These are phyloP conservation scores for Fraxinus ornus DNA, from an alignment of 305 asterid genomes.

Conservation along the genomic window DNA sequence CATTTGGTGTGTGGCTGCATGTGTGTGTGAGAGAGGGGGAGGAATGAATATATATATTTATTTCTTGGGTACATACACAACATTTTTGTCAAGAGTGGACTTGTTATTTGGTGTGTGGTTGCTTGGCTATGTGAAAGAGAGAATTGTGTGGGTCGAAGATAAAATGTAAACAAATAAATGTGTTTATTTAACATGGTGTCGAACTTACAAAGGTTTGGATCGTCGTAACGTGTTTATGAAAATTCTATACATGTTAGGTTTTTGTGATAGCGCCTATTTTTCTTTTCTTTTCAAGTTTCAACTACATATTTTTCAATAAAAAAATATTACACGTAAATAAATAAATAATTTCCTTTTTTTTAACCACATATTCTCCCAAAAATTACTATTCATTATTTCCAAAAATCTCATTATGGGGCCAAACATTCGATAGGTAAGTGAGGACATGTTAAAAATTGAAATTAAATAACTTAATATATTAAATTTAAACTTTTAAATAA, in stretches of 20 bases:
- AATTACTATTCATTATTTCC: too few species aligned
- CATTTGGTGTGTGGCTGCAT: conserved; percentile 2
- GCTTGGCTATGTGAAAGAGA: not conserved
- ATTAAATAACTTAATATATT: too few species aligned
- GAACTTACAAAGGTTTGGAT: not conserved
- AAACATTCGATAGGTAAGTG: too few species aligned
- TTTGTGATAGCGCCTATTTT: not conserved
- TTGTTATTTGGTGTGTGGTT: conserved; percentile 19
- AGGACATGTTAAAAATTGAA: too few species aligned
- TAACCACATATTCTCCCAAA: too few species aligned
- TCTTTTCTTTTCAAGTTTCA: too few species aligned
- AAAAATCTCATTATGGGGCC: too few species aligned
- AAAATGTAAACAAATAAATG: not conserved
- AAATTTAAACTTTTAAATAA: too few species aligned
- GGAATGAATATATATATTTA: conserved; percentile 17
- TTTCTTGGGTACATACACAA: conserved; percentile 27
- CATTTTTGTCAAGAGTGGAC: conserved; percentile 27
- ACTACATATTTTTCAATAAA: too few species aligned
- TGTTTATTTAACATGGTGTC: not conserved
- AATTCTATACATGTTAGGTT: not conserved
- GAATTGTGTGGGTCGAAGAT: not conserved
- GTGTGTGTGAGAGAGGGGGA: not conserved
- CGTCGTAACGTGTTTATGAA: not conserved
- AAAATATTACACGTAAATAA: too few species aligned
- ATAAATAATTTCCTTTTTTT: too few species aligned